Conservation (phyloP, 2,329 filamentous ascomycete genomes). For the Hypoxylon rubiginosum region DNA sequence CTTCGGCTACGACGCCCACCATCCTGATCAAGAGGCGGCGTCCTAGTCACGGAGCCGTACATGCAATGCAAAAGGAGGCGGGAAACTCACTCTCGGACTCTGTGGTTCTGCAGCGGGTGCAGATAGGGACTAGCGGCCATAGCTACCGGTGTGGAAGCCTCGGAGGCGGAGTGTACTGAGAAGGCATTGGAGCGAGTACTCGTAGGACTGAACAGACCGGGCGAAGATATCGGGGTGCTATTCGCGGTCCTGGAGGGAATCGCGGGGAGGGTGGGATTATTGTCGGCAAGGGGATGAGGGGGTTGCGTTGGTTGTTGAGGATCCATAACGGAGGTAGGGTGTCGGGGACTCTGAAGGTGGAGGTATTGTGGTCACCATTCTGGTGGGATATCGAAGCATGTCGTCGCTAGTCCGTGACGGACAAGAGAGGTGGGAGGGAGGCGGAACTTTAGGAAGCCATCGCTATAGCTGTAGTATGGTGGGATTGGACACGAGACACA, state of each 20-base stretch:
- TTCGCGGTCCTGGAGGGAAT: constrained; percentile 63
- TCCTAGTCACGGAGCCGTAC: neutral
- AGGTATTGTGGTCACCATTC: constrained; percentile 49
- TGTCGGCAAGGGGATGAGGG: constrained; percentile 54
- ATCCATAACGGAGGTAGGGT: constrained; percentile 51
- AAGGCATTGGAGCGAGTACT: constrained; percentile 58
- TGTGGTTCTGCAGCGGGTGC: constrained; percentile 79
- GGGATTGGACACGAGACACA: constrained; percentile 18
- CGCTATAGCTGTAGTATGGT: constrained; percentile 9
- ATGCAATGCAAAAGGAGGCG: constrained; percentile 4
- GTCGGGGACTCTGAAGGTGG: constrained; percentile 43
- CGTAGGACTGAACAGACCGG: constrained; percentile 71
- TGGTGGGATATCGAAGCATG: constrained; percentile 49
- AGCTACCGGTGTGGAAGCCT: constrained; percentile 66
- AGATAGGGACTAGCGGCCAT: constrained; percentile 70
- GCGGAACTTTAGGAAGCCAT: constrained; percentile 36
- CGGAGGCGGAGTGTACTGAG: constrained; percentile 62
- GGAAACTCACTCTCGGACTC: constrained; percentile 79
- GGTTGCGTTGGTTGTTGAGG: constrained; percentile 51
- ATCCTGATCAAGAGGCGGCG: neutral
- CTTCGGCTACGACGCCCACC: constrained; percentile 2
- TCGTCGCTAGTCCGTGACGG: constrained; percentile 44
- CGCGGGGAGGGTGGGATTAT: constrained; percentile 54
- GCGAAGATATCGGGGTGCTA: constrained; percentile 72
- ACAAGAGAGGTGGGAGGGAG: constrained; percentile 20